A percentile compares a stretch with the other conserved stretches of the same genome.
phyloP scores from a whole-genome alignment of 768 basidiomycete species.

The Lenzites betulinus region DNA sequence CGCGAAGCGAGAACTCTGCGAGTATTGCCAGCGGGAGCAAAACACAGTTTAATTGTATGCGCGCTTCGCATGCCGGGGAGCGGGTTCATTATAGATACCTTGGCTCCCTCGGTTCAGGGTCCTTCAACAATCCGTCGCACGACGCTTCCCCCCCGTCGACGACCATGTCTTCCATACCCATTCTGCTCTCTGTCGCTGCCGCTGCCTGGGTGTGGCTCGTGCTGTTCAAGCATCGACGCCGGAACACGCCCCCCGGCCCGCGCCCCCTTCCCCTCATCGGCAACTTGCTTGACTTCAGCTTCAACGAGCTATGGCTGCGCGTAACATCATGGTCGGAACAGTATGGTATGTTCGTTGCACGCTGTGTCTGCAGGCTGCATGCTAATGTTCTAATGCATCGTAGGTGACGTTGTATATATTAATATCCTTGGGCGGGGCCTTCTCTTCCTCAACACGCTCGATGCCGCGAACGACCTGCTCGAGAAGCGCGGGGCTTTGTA shows the following conservation, averaged over 20 bases:
- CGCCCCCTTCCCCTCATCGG: conserved; percentile 64
- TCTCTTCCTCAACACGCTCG: conserved; percentile 63
- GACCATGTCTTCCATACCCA: background rate
- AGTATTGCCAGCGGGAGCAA: too few species aligned
- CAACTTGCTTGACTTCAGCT: conserved; percentile 59
- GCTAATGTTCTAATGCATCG: background rate
- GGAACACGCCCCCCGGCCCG: conserved; percentile 58
- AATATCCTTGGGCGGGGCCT: conserved; percentile 67
- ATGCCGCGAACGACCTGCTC: conserved; percentile 61
- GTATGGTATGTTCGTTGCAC: conserved; percentile 49
- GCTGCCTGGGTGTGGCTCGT: background rate
- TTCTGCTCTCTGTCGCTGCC: background rate
- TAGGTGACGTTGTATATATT: conserved; percentile 62
- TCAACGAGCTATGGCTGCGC: conserved; percentile 64
- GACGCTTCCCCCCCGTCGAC: background rate
- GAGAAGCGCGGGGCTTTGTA: conserved; percentile 72
- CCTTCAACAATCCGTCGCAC: background rate
- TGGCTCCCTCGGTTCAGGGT: background rate
- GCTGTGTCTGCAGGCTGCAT: background rate
- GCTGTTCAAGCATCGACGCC: background rate
- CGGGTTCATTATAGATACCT: background rate
- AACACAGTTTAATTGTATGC: background rate
- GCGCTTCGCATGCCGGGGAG: background rate
- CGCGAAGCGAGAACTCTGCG: background rate
- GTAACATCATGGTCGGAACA: conserved; percentile 60